These are phyloP conservation scores for Azolla pinnata DNA, from an alignment of 75 land plant genomes.

Conservation along the genomic window DNA sequence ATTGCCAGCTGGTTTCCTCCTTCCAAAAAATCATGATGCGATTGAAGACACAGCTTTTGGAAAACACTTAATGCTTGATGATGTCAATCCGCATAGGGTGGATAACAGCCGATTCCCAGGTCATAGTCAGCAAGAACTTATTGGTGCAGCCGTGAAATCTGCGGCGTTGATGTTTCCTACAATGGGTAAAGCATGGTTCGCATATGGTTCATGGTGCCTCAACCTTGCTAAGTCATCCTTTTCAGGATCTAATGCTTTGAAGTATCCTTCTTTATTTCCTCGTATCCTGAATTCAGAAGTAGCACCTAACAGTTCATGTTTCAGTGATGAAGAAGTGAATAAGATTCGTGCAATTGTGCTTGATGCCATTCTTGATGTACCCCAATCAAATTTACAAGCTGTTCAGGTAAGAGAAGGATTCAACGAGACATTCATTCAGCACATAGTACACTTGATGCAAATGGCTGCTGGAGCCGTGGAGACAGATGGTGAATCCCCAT, in stretches of 20 bases:
- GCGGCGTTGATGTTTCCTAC: conserved; percentile 57
- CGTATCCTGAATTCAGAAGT: conserved; percentile 44
- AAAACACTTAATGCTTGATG: background rate
- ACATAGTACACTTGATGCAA: conserved; percentile 41
- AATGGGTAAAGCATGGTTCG: conserved; percentile 89
- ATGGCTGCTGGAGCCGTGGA: conserved; percentile 55
- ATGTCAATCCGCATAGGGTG: background rate
- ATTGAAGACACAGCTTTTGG: conserved; percentile 6
- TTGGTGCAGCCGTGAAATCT: conserved; percentile 52
- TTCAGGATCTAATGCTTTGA: conserved; percentile 11
- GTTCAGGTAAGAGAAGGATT: conserved; percentile 7
- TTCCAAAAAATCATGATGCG: conserved; percentile 30
- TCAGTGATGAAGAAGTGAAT: conserved; percentile 53
- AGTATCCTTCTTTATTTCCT: conserved; percentile 33
- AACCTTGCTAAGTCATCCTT: conserved; percentile 43
- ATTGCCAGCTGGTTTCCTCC: conserved; percentile 21
- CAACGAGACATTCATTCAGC: conserved; percentile 38
- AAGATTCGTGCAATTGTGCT: conserved; percentile 31
- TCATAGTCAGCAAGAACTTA: conserved; percentile 37
- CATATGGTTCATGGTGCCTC: conserved; percentile 92
- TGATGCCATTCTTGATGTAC: conserved; percentile 13
- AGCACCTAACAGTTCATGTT: conserved; percentile 20
- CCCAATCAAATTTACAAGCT: background rate
- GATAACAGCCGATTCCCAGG: background rate
- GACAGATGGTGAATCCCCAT: conserved; percentile 47